These are phyloP conservation scores for Suhomyces maxii DNA, from an alignment of 1,139 yeast species.

Conservation along the genomic window DNA sequence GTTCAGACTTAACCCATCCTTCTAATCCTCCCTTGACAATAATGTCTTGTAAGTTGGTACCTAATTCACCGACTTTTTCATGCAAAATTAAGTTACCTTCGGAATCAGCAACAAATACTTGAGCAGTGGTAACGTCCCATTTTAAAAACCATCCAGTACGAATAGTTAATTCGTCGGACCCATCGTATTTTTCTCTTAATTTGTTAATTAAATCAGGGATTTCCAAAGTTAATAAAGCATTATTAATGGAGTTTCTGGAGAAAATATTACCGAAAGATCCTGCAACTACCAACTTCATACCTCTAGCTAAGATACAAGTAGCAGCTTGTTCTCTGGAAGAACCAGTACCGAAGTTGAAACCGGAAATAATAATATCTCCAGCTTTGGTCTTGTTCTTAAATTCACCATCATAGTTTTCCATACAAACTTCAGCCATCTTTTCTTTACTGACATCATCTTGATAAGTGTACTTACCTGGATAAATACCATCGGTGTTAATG, in stretches of 20 bases:
- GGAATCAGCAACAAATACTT: slow-evolving; percentile 73
- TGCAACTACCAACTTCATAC: slow-evolving; percentile 87
- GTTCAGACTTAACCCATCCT: slow-evolving; percentile 91
- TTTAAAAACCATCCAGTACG: slow-evolving; percentile 92
- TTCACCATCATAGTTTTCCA: slow-evolving; percentile 96
- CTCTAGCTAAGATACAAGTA: slow-evolving; percentile 91
- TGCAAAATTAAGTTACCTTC: slow-evolving; percentile 64
- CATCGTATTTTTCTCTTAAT: slow-evolving; percentile 67
- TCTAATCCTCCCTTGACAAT: slow-evolving; percentile 97
- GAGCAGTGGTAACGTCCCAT: slow-evolving; percentile 90
- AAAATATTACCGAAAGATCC: slow-evolving; percentile 98
- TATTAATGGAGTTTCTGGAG: slow-evolving; percentile 92
- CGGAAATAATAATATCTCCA: slow-evolving; percentile 87
- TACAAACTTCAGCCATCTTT: slow-evolving; percentile 97
- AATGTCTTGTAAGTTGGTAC: slow-evolving; percentile 92
- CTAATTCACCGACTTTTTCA: slow-evolving; percentile 93
- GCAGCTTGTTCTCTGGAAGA: slow-evolving; percentile 99
- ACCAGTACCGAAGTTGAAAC: slow-evolving; percentile 96
- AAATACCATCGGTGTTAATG: slow-evolving; percentile 96
- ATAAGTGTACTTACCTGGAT: slow-evolving; percentile 98
- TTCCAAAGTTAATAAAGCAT: slow-evolving; percentile 89
- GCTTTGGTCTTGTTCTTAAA: slow-evolving; percentile 77
- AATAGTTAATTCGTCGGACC: slow-evolving; percentile 69
- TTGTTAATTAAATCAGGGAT: slow-evolving; percentile 81
- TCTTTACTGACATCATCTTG: slow-evolving; percentile 94